Percentiles rank a stretch among this genome's conserved stretches.
phyloP scores from a whole-genome alignment of 2,329 filamentous ascomycete species.

The Aspergillus sp. region DNA sequence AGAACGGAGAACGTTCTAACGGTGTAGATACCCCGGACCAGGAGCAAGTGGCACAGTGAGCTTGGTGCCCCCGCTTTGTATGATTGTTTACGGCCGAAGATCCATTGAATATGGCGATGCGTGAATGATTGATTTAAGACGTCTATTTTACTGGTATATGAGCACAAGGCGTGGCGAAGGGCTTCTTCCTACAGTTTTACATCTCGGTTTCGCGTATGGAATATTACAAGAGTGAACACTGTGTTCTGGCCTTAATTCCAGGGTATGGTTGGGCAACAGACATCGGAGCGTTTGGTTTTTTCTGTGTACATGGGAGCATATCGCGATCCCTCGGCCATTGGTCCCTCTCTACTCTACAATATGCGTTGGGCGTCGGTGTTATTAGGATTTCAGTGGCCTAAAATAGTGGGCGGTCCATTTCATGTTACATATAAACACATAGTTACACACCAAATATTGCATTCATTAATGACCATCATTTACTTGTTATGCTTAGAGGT shows the following conservation, averaged over 20 bases:
- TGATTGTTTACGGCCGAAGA: not conserved
- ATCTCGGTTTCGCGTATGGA: slow-evolving; percentile 12
- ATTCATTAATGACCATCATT: not conserved
- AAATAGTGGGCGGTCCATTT: not conserved
- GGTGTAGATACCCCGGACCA: slow-evolving; percentile 15
- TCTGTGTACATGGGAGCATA: slow-evolving; percentile 19
- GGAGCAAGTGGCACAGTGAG: slow-evolving; percentile 7
- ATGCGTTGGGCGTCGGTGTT: not conserved
- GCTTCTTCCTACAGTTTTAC: not conserved
- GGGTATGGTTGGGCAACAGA: slow-evolving; percentile 12
- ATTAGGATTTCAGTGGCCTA: not conserved
- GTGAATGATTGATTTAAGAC: slow-evolving; percentile 25
- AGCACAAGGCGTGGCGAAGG: slow-evolving; percentile 29
- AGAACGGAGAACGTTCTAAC: slow-evolving; percentile 19
- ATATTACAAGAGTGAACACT: slow-evolving; percentile 12
- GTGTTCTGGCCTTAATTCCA: slow-evolving; percentile 6
- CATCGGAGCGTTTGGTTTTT: slow-evolving; percentile 11
- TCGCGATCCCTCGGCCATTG: slow-evolving; percentile 9
- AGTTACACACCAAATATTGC: not conserved
- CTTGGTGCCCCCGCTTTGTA: not conserved
- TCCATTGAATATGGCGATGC: not conserved
- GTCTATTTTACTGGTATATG: slow-evolving; percentile 21
- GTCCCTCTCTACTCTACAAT: not conserved
- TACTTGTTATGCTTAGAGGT: too few relatives aligned
- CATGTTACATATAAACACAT: not conserved